Evolutionary conservation across 306 rosid species (phyloP), one percentile per base, ranked within the genome.

Genomic region (Neltuma alba): DNA sequence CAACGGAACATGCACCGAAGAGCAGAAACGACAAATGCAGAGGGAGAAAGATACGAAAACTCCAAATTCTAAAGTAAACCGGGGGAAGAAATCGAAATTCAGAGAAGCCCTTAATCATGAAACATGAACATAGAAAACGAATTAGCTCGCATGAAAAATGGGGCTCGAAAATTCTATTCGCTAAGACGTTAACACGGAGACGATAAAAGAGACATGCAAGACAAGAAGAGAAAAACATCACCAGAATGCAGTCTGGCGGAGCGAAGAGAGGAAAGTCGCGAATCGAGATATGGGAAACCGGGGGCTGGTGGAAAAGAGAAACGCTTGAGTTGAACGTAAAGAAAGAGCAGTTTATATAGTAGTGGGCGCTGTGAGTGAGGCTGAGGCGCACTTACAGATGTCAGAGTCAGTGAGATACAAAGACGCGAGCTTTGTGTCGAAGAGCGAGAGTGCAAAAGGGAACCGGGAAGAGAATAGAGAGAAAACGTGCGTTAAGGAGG

Each of bases 191-290:
- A 34, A 68, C 16, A 66, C 44, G 37, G 44, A 81, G 27, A 55
- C 57, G 41, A 83, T 20, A 78, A 76, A 75, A 55, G 14, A 58
- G 57, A 52, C 85, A 84, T 80, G 89, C 90, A 86, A 73, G 41
- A 34, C 30, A 8, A 79, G 31, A 12, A 82, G 31, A 79, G 25
- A 58, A 64, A 73, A 65, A 6, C 44, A 42, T 44, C 57, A 63
- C 60, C 42, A 23, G 67, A 57, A 70, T 11, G 10, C 72, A 61
- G 50, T 40, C 21, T 41, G 4, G 42, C 47, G 52, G 13, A 40
- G 34, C 11, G 27, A 3, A 55, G 57, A n/a, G 9, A 40, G 27
- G 31, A 80, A 76, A 36, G 62, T 23, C 41, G 36, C 63, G 44
- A 20, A 61, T 48, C 20, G n/a, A 65, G 61, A 67, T 6, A 48